Conservation (phyloP, 192 early-diverging fungal genomes). For the Coemansia sp. region DNA sequence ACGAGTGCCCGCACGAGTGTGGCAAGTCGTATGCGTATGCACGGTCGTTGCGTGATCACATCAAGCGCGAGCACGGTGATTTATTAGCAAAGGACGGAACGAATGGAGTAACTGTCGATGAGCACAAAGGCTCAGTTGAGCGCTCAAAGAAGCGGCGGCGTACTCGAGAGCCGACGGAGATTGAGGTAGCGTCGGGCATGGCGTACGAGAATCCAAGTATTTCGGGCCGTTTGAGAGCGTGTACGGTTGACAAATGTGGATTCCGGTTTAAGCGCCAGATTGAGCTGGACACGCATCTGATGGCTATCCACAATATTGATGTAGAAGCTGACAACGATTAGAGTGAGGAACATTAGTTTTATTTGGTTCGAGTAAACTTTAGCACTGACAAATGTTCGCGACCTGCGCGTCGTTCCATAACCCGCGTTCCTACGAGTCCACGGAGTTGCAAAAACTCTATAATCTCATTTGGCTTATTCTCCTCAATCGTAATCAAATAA, state of each 20-base stretch:
- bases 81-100: neutral
- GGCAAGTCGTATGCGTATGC: slow-evolving; percentile 29
- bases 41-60: slow-evolving; percentile 30
- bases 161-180: slow-evolving; percentile 9
- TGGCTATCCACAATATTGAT: slow-evolving; percentile 20
- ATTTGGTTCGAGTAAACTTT: slow-evolving; percentile 15
- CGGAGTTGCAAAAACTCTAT: slow-evolving; percentile 55
- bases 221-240: slow-evolving; percentile 32
- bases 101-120: neutral
- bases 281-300: slow-evolving; percentile 33
- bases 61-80: neutral
- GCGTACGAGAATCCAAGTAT: slow-evolving; percentile 39
- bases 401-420: slow-evolving; percentile 32
- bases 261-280: slow-evolving; percentile 47
- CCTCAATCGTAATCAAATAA: slow-evolving; percentile 81
- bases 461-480: slow-evolving; percentile 85
- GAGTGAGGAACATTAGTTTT: neutral
- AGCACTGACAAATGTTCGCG: slow-evolving; percentile 37
- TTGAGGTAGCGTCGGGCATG: slow-evolving; percentile 44
- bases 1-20: slow-evolving; percentile 25
- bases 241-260: slow-evolving; percentile 22
- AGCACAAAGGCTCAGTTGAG: neutral
- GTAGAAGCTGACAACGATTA: neutral
- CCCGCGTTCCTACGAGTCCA: slow-evolving; percentile 21
- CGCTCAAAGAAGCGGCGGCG: neutral